Evolutionary conservation across 495 filamentous ascomycete genomes (phyloP).

Genomic region (Amniculicola lignicola): DNA sequence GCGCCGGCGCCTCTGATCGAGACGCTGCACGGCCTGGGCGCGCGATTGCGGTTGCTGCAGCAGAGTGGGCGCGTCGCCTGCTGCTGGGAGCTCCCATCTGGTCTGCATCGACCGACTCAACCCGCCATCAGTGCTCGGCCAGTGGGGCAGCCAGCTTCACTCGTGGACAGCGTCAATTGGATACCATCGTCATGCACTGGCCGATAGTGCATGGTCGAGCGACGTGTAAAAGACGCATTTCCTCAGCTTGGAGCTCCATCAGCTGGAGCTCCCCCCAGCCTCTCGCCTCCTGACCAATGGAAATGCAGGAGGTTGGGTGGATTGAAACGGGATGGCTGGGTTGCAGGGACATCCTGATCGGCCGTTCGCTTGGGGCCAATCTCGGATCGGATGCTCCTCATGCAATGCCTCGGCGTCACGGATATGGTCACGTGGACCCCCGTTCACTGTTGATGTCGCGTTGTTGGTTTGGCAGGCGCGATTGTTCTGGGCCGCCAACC

Average conservation of each 20-base stretch:
- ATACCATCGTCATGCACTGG: conserved; percentile 16
- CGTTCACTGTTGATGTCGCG: no score
- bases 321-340: conserved; percentile 19
- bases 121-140: background rate
- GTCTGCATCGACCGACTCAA: background rate
- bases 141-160: conserved; percentile 7
- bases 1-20: background rate
- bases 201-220: conserved; percentile 27
- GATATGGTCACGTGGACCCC: no score
- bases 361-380: background rate
- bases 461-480: no score
- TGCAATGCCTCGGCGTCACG: no score
- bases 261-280: conserved; percentile 11
- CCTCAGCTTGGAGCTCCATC: conserved; percentile 24
- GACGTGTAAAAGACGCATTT: conserved; percentile 14
- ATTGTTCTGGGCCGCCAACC: no score
- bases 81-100: background rate
- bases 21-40: background rate
- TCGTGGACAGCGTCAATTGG: conserved; percentile 32
- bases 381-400: conserved; percentile 1
- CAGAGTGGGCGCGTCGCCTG: background rate
- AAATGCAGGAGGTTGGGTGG: conserved; percentile 7
- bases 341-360: background rate
- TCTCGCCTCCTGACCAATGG: conserved; percentile 20
- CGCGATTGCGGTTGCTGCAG: conserved; percentile 1